Base-by-base conservation (phyloP, 2,329 filamentous ascomycete species). In the Simplicillium sp. region DNA sequence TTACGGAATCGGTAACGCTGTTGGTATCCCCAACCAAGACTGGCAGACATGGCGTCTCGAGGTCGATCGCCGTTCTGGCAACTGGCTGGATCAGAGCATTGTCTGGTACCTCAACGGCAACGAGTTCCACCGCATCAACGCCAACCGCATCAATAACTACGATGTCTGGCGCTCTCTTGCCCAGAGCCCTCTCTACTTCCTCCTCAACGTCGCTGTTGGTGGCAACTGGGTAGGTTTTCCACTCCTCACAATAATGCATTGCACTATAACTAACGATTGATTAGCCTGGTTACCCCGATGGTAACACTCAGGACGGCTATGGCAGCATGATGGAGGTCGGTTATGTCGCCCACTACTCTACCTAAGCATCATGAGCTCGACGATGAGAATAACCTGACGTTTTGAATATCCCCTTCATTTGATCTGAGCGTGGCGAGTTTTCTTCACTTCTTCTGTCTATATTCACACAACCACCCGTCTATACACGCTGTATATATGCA, bases 201-300 rank as follows among this genome's bases (percentile, higher is more conserved):
- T 77, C 40, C 54, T 78, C 39, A 77, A 78, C 44, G 59, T 77
- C 5, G 73, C 74, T 36, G 66, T 77, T 25, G 73, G 73, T 9
- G 73, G 73, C 18, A 57, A 65, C 48, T 70, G 58, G 67, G 72
- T 71, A 59, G 54, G 70, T 65, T 43, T 34, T 32, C 35, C 16
- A 15, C 20, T 9, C 7, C 4, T 15, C 20, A 14, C 3, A 38
- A 15, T 11, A 16, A 31, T 34, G 36, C 36, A 15, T 13, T 16
- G 15, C 17, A 25, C 5, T 34, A 25, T 45, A 25, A 43, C 43
- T 50, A 16, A 50, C 18, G 14, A 15, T 12, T 41, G 12, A 25
- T 9, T 38, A 71, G 71, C 71, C 72, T 34, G 73, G 73, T 3
- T 18, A 55, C 12, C 73, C 74, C 3, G 70, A 71, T 46, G 49